Evolutionary conservation across 495 filamentous ascomycete genomes (phyloP).

Genomic region (Pyrenula massariospora): DNA sequence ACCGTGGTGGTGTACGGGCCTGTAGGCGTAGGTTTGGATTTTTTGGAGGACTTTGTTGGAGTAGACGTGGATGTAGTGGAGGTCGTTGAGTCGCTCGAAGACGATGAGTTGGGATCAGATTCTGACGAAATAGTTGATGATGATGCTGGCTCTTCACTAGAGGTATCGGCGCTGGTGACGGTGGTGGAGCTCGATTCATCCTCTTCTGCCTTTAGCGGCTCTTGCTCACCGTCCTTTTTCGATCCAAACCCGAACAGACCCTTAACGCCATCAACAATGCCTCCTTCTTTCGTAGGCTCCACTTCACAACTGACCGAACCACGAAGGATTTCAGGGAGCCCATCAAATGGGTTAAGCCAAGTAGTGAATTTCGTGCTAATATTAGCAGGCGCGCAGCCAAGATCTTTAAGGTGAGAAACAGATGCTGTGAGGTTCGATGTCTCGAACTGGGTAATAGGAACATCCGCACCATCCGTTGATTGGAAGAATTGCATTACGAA

Average conservation of each 20-base stretch:
- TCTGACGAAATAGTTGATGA: constrained; percentile 28
- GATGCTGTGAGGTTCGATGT: constrained; percentile 79
- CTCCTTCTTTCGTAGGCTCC: constrained; percentile 59
- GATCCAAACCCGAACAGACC: constrained; percentile 86
- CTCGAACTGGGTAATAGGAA: constrained; percentile 41
- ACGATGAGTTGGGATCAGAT: constrained; percentile 31
- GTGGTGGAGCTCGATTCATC: constrained; percentile 34
- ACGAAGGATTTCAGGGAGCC: constrained; percentile 69
- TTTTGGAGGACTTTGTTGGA: constrained; percentile 35
- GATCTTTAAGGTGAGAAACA: constrained; percentile 60
- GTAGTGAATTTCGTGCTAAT: constrained; percentile 71
- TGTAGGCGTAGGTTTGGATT: constrained; percentile 48
- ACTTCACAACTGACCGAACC: constrained; percentile 78
- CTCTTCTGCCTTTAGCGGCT: constrained; percentile 55
- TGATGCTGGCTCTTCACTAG: constrained; percentile 23
- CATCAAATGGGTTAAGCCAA: constrained; percentile 58
- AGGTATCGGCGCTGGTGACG: not conserved
- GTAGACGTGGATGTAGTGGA: constrained; percentile 28
- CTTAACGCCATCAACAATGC: constrained; percentile 86
- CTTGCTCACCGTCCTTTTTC: constrained; percentile 68
- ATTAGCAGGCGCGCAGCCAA: constrained; percentile 61
- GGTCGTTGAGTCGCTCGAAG: constrained; percentile 24
- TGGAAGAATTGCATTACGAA: constrained; percentile 77
- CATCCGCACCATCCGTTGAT: constrained; percentile 42
- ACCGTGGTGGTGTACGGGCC: constrained; percentile 39